These are phyloP conservation scores for Gossypioides kirkii DNA, from an alignment of 345 rosid genomes.

Conservation along the genomic window DNA sequence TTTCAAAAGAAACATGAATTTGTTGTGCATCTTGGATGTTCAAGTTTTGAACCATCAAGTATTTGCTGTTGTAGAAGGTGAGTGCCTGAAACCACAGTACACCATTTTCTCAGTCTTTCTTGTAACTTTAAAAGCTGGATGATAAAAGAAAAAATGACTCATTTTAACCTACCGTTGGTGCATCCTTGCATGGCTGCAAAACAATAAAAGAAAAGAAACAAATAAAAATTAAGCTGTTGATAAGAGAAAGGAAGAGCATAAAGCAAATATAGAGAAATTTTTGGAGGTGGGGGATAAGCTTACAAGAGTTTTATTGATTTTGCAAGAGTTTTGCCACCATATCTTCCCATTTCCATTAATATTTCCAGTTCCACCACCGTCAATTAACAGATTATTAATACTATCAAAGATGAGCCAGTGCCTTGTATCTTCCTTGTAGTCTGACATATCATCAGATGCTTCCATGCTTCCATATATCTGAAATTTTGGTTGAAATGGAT, in stretches of 20 bases:
- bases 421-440: constrained; percentile 40
- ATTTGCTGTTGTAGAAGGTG: constrained; percentile 52
- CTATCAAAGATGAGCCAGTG: constrained; percentile 61
- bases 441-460: constrained; percentile 55
- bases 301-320: constrained; percentile 59
- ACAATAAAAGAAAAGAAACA: neutral
- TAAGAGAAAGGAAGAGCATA: neutral
- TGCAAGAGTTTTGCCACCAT: constrained; percentile 94
- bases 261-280: neutral
- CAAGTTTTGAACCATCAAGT: constrained; percentile 41
- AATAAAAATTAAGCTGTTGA: neutral
- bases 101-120: neutral
- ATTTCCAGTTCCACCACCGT: constrained; percentile 60
- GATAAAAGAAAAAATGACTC: no score
- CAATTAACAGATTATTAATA: constrained; percentile 40
- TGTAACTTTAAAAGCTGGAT: neutral
- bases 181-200: constrained; percentile 71
- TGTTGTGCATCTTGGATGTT: constrained; percentile 64
- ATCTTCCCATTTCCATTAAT: constrained; percentile 73
- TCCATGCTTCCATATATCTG: constrained; percentile 60
- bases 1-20: constrained; percentile 58
- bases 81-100: constrained; percentile 43
- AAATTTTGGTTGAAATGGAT: neutral
- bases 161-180: constrained; percentile 65
- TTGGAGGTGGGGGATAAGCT: neutral